Evolutionary conservation across 1,284 basidiomycete species (phyloP), one percentile per base, ranked within the genome.

Genomic region (Schizopora paradoxa): DNA sequence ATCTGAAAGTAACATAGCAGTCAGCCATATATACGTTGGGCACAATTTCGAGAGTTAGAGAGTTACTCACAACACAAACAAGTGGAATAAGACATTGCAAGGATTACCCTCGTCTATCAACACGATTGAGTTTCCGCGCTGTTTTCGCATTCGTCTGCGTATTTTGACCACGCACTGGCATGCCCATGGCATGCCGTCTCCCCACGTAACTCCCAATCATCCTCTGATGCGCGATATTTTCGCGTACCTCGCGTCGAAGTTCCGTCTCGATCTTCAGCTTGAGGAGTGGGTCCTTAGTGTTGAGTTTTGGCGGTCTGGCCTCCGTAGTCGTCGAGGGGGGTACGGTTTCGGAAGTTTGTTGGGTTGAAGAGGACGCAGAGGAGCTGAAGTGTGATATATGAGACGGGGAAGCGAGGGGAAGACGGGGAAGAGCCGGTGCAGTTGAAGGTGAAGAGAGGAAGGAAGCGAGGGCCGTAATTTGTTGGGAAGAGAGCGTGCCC

Each of bases 171-270:
- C 91, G 75, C 48, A 95, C 91, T 1, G 92, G 92, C 32, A 93
- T 65, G 51, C 84, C 79, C 81, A 90, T 87, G 2, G 90, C 89
- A 60, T 95, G 91, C 60, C 91, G 72, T 66, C 81, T 76, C 27
- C 91, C 91, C 45, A 86, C 79, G 62, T 93, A 91, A 56, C 81
- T 89, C 39, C 92, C 91, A 64, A 95, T 91, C 72, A 84, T 85
- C 51, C 90, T 73, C 64, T 92, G 85, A 65, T 93, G 92, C 6
- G 80, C 82, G 63, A 95, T 91, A 61, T 94, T 92, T 60, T 91
- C 91, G 63, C 78, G 75, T 54, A 91, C 72, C 59, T 86, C 77
- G 52, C 86, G 73, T 58, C 73, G 77, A 56, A 92, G 69, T 61
- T 95, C 92, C 18, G 82, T 74, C 66, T 94, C 91, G 55, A 93